Evolutionary conservation across 805 yeast genomes (phyloP), one percentile per base, ranked within the genome.

Genomic region (Clavispora phyllophila): DNA sequence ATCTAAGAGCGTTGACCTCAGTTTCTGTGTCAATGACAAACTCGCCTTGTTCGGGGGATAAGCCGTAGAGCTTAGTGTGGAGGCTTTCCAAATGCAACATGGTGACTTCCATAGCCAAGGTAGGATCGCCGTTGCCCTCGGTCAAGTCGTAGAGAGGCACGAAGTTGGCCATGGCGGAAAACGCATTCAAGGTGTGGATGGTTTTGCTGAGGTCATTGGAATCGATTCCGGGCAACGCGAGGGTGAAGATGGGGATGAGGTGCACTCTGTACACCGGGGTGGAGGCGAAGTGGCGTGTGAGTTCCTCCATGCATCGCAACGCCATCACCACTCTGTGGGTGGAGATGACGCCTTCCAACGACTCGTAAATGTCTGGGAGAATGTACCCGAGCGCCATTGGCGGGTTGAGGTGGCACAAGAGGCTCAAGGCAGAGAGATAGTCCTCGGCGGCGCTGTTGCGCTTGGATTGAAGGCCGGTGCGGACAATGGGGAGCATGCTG

Each of bases 141-240:
- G 76, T 73, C 9, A 86, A 55, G 53, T 84, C 87, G 23, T 69
- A 66, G 47, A 89, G 71, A 1, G 96, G 96, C 2, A 85, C 76
- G 43, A 81, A 83, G 6, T 84, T 70, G 0, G 88, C 82, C 19
- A 83, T 76, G 0, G 87, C 71, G 9, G 87, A 83, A 42, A 93
- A 74, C 15, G 85, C 73, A 44, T 81, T 76, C 32, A 90, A 63
- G 0, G 95, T 76, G 40, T 79, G 74, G 13, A 81, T 70, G 0
- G 96, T 82, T 56, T 90, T 78, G 12, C 70, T 72, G 38, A 88
- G 72, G 61, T 93, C 99, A 58, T 90, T 93, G 0, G 90, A 78
- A 58, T 93, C 98, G 23, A 93, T 80, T 24, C 93, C 96, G 0
- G 89, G 86, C 7, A 89, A 60, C 2, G 82, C 66, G 60, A 87